Percentiles rank a stretch among this genome's conserved stretches.
phyloP scores from a whole-genome alignment of 2,329 filamentous ascomycete genomes.

The Venturia carpophila region DNA sequence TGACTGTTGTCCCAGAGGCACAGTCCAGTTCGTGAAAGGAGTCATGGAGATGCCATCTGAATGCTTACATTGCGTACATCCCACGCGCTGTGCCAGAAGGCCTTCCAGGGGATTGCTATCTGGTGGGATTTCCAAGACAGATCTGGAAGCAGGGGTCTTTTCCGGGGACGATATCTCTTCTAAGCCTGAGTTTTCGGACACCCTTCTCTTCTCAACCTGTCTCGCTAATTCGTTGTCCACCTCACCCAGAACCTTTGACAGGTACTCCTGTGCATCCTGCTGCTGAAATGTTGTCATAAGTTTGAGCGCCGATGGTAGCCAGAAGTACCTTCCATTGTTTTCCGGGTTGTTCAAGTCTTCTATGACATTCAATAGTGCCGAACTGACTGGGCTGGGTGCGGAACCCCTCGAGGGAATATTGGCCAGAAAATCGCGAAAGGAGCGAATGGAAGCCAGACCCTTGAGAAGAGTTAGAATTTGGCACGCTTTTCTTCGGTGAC shows the following conservation, averaged over 20 bases:
- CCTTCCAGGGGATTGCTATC: slow-evolving; percentile 78
- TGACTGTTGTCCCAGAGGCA: slow-evolving; percentile 62
- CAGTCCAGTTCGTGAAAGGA: slow-evolving; percentile 87
- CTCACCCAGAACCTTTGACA: slow-evolving; percentile 78
- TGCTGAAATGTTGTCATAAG: slow-evolving; percentile 94
- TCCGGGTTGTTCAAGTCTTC: slow-evolving; percentile 58
- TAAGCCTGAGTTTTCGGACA: slow-evolving; percentile 14
- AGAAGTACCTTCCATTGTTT: slow-evolving; percentile 69
- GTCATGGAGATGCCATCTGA: slow-evolving; percentile 84
- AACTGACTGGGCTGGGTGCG: slow-evolving; percentile 33
- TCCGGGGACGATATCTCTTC: neutral
- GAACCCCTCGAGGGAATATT: slow-evolving; percentile 23
- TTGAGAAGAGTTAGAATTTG: neutral
- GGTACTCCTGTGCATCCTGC: slow-evolving; percentile 97
- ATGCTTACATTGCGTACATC: slow-evolving; percentile 76
- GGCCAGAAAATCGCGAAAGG: slow-evolving; percentile 58
- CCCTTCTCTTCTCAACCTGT: slow-evolving; percentile 21
- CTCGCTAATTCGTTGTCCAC: slow-evolving; percentile 65
- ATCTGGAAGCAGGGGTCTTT: neutral
- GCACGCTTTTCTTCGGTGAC: neutral
- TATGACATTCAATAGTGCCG: slow-evolving; percentile 57
- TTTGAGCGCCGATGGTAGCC: slow-evolving; percentile 75
- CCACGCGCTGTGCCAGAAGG: slow-evolving; percentile 77
- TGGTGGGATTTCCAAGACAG: neutral
- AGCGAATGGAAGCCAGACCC: slow-evolving; percentile 62